These are phyloP conservation scores for Magnusiomyces suaveolens DNA, from an alignment of 1,139 yeast species.

Conservation along the genomic window DNA sequence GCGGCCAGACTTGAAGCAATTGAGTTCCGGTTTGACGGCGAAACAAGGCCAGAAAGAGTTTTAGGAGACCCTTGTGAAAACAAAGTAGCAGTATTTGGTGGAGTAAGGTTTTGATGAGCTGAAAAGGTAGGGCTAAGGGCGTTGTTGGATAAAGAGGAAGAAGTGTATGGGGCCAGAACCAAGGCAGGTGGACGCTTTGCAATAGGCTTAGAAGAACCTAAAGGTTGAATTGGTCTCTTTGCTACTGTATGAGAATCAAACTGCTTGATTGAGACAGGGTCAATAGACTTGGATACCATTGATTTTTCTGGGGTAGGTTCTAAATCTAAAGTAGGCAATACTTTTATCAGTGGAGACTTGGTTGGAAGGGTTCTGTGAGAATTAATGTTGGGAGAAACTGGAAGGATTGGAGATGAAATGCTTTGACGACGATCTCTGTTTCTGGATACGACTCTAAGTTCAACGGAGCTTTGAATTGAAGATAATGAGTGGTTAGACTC, in stretches of 20 bases:
- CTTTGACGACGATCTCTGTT: neutral
- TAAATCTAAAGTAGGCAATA: too few relatives aligned
- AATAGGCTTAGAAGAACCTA: too few relatives aligned
- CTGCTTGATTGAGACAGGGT: too few relatives aligned
- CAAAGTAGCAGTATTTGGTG: neutral
- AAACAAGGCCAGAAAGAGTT: neutral
- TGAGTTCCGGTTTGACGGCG: slow-evolving; percentile 1
- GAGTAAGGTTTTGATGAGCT: neutral
- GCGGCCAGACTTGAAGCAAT: slow-evolving; percentile 15
- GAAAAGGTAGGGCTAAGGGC: neutral
- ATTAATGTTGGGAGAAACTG: neutral
- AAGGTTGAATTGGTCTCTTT: too few relatives aligned
- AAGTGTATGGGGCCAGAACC: too few relatives aligned
- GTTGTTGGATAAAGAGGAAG: too few relatives aligned
- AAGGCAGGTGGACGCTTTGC: too few relatives aligned
- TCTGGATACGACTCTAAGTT: neutral
- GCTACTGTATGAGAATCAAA: too few relatives aligned
- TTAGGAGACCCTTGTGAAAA: neutral
- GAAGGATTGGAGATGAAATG: too few relatives aligned
- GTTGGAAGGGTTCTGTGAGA: neutral
- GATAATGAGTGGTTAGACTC: neutral
- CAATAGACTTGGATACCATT: too few relatives aligned
- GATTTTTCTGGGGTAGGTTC: too few relatives aligned
- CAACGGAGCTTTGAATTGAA: slow-evolving; percentile 4
- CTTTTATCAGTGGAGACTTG: neutral